Percentiles rank a stretch among this genome's conserved stretches.
Conservation (phyloP, 345 rosid species). For the Geranium rotundifolium region DNA sequence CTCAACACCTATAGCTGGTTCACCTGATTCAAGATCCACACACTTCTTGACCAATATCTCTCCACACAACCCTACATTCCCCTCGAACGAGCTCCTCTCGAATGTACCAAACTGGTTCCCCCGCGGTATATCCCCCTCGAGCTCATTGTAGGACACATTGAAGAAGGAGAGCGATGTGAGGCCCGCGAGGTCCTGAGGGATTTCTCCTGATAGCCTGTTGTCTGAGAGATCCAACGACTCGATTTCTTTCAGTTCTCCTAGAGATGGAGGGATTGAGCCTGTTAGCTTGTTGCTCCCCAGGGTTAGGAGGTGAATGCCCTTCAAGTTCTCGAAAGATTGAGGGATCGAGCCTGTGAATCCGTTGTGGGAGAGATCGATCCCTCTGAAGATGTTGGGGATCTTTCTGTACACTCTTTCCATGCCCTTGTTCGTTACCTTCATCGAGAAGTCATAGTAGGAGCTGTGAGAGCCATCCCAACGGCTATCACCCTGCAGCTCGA, state of each 20-base stretch:
- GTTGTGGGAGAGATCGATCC: constrained; percentile 8
- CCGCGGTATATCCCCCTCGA: constrained; percentile 3
- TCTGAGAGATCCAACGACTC: constrained; percentile 8
- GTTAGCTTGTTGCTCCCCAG: constrained; percentile 1
- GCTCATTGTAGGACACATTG: constrained; percentile 3
- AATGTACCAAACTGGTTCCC: constrained; percentile 3
- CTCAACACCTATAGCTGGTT: not conserved
- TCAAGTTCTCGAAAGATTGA: not conserved
- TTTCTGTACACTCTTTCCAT: not conserved
- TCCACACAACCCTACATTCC: constrained; percentile 1
- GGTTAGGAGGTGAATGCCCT: not conserved
- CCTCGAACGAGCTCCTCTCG: not conserved
- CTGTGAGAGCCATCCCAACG: not conserved
- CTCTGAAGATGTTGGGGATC: constrained; percentile 1
- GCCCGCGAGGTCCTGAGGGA: not conserved
- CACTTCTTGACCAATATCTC: constrained; percentile 1
- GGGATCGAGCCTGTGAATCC: constrained; percentile 5
- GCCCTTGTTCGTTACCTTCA: constrained; percentile 3
- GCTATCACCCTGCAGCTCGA: not conserved
- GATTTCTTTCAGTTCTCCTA: not conserved
- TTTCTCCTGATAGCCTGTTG: constrained; percentile 7
- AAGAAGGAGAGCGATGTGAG: not conserved
- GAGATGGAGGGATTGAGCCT: not conserved
- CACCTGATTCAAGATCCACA: not conserved
- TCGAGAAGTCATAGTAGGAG: not conserved